Evolutionary conservation across 108 stramenopile species (phyloP).

Genomic region (Mediolabrus comicus): DNA sequence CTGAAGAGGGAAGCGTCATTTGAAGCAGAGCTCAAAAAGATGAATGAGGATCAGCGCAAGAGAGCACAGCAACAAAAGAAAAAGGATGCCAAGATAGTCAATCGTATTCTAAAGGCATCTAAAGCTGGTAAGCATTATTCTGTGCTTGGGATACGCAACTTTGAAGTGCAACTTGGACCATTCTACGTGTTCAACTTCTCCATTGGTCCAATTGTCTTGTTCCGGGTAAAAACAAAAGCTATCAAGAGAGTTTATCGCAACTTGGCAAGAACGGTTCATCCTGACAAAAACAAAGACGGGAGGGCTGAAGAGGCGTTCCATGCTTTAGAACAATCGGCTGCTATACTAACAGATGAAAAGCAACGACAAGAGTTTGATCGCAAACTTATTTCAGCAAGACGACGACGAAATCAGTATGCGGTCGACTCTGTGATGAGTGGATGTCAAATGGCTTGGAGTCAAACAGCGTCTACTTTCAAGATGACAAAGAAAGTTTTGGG

Average conservation of each 20-base stretch:
- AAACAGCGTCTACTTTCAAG: conserved; percentile 14
- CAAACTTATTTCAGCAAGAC: conserved; percentile 24
- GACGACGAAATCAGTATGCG: conserved; percentile 31
- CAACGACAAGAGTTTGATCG: conserved; percentile 63
- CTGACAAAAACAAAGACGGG: conserved; percentile 66
- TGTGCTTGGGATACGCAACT: conserved; percentile 71
- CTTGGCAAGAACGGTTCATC: conserved; percentile 47
- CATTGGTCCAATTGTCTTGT: conserved; percentile 28
- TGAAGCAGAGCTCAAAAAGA: conserved; percentile 60
- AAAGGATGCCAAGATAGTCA: conserved; percentile 60
- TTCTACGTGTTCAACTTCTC: conserved; percentile 31
- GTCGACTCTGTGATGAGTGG: conserved; percentile 19
- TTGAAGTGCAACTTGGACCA: conserved; percentile 55
- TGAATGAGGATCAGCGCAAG: conserved; percentile 69
- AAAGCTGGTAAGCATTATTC: conserved; percentile 57
- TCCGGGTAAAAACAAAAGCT: conserved; percentile 31
- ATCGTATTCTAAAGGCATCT: conserved; percentile 50
- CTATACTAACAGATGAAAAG: conserved; percentile 59
- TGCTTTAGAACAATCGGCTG: conserved; percentile 68
- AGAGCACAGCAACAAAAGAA: conserved; percentile 51
- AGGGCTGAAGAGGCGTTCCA: conserved; percentile 84
- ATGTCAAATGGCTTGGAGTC: conserved; percentile 9
- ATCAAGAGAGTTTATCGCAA: conserved; percentile 54
- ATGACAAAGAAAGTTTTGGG: conserved; percentile 46
- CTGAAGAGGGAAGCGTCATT: conserved; percentile 63